Evolutionary conservation across 2,329 filamentous ascomycete genomes (phyloP), one percentile per base, ranked within the genome.

Genomic region (Orbilia oligospora): DNA sequence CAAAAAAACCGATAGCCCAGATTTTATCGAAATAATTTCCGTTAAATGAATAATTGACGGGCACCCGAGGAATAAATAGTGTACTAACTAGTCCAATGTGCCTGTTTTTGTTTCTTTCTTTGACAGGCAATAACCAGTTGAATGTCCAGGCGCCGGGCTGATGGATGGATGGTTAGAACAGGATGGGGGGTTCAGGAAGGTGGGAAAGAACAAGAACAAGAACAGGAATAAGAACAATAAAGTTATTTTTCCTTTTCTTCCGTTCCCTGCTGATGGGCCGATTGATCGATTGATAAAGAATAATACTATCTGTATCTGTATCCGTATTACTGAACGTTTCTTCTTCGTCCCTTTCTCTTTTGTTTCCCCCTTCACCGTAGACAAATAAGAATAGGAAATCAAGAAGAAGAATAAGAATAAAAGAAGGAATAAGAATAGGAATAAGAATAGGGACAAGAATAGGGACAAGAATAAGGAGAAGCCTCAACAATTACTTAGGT

Each of bases 21-120:
- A 46, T 46, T 46, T 36, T 20, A 22, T 64, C 36, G 58, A 48
- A 27, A 65, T 65, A 65, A 65, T 65, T 49, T 65, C 61, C 61
- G 61, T 24, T 49, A 65, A 49, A 65, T 65, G 41, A 49, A 48
- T 5, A 10, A 49, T 65, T 49, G 44, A 36, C 10, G 61, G 61
- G 61, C 5, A 33, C 56, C 56, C 56, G 36, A 33, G 2, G 56
- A 61, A 61, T 61, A 61, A 61, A 61, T 61, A 61, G 44, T 46
- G 10, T 8, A 30, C 27, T 3, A 6, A 30, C 27, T 30, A 30
- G 27, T 30, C 27, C 27, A 3, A 30, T 30, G n/a, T 20, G 44
- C 18, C 44, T 46, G 44, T 46, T 18, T 46, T 18, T 18, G 9
- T 46, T 18, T 18, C 5, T 58, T 20, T 30, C 14, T 18, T 14